phyloP scores from a whole-genome alignment of 352 stramenopile genomes.

The Globisporangium nunn region DNA sequence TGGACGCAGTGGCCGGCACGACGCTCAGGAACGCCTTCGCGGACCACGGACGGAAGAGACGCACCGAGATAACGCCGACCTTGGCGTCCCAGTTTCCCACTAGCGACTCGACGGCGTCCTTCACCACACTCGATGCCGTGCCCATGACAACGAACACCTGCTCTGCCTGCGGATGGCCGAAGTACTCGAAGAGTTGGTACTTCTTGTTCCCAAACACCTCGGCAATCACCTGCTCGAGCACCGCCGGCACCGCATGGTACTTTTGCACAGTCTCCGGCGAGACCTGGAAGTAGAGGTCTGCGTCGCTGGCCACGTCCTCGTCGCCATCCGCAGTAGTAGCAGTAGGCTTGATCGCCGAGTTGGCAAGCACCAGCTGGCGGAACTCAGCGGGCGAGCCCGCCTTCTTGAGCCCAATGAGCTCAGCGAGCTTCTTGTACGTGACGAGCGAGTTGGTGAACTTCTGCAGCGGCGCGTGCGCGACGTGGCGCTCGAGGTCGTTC shows the following conservation, averaged over 20 bases:
- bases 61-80: conserved; percentile 83
- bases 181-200: conserved; percentile 91
- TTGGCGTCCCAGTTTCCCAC: conserved; percentile 81
- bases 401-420: conserved; percentile 57
- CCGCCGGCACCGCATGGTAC: conserved; percentile 53
- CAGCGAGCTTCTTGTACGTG: conserved; percentile 55
- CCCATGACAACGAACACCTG: conserved; percentile 90
- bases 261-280: conserved; percentile 80
- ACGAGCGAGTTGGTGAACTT: conserved; percentile 67
- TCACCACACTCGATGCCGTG: conserved; percentile 81
- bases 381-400: conserved; percentile 41
- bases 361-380: conserved; percentile 51
- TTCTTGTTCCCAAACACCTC: conserved; percentile 75
- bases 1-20: conserved; percentile 63
- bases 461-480: conserved; percentile 23
- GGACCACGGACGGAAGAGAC: conserved; percentile 89
- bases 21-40: conserved; percentile 66
- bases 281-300: conserved; percentile 91
- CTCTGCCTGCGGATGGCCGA: conserved; percentile 73
- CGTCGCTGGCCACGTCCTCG: conserved; percentile 49
- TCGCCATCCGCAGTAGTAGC: not conserved
- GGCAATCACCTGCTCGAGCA: conserved; percentile 76
- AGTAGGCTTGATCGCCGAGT: conserved; percentile 26
- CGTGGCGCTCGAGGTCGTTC: conserved; percentile 65
- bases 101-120: conserved; percentile 83